Percentiles rank a stretch among this genome's conserved stretches.
phyloP scores from a whole-genome alignment of 495 filamentous ascomycete genomes.

The Penicillium cinerascens region DNA sequence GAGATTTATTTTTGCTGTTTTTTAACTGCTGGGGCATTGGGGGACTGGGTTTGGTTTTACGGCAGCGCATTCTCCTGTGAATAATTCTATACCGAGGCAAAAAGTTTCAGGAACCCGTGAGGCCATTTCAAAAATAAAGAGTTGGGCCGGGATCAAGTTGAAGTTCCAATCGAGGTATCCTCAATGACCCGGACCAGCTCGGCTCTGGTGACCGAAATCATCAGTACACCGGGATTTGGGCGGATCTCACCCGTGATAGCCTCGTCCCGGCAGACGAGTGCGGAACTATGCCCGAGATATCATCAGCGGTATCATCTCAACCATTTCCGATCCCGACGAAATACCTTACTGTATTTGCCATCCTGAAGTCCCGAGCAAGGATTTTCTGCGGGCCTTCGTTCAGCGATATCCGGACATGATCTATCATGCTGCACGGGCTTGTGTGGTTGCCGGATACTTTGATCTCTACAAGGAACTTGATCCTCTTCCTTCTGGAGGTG shows the following conservation, averaged over 20 bases:
- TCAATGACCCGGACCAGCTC: too few relatives aligned
- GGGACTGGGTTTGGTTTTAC: constrained; percentile 27
- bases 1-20: background rate
- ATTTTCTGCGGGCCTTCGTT: constrained; percentile 5
- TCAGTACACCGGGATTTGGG: too few relatives aligned
- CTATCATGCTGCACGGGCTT: constrained; percentile 31
- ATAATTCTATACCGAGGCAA: constrained; percentile 15
- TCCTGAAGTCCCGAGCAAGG: background rate
- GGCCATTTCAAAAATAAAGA: background rate
- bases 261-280: too few relatives aligned
- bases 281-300: background rate
- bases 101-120: background rate
- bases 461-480: constrained; percentile 27
- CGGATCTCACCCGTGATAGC: too few relatives aligned
- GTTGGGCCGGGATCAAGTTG: background rate
- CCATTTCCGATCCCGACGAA: background rate
- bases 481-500: constrained; percentile 28
- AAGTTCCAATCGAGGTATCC: too few relatives aligned
- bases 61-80: constrained; percentile 35
- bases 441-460: constrained; percentile 29
- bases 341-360: background rate
- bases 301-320: background rate
- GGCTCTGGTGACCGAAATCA: too few relatives aligned
- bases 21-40: constrained; percentile 23
- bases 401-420: constrained; percentile 17